Percentiles rank a stretch among this genome's conserved stretches.
phyloP scores from a whole-genome alignment of 441 rosid species.

The Iberis amara region DNA sequence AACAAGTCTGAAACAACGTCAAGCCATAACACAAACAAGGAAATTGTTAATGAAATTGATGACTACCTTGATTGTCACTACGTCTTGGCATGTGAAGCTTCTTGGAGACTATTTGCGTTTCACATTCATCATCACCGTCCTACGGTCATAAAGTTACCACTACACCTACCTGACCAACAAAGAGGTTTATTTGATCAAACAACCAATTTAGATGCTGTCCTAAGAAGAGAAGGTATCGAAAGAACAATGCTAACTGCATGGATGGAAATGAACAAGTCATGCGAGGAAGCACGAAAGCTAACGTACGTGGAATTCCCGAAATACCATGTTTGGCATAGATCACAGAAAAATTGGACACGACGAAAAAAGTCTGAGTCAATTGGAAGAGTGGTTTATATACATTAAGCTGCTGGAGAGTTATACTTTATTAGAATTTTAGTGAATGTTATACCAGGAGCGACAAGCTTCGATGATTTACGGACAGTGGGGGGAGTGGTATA shows the following conservation, averaged over 20 bases:
- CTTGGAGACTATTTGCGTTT: not conserved
- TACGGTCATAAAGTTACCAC: not conserved
- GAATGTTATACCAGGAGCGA: not conserved
- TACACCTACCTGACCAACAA: not conserved
- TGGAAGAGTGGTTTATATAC: not conserved
- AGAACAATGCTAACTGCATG: constrained; percentile 2
- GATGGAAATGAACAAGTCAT: not conserved
- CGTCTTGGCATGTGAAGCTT: not conserved
- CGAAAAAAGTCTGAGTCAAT: not conserved
- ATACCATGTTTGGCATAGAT: not conserved
- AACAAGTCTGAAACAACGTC: not conserved
- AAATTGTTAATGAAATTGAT: not conserved
- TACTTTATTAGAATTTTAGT: not conserved
- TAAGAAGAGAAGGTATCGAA: not conserved
- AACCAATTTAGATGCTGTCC: fast-evolving
- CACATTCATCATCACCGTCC: not conserved
- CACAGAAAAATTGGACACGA: not conserved
- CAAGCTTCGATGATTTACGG: no score
- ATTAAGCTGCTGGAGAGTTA: not conserved
- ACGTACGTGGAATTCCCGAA: not conserved
- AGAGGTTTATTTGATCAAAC: not conserved
- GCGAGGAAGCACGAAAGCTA: not conserved
- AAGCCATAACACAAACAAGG: not conserved
- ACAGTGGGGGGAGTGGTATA: no score
- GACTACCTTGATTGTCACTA: not conserved